These are phyloP conservation scores for Neospora caninum DNA, from an alignment of 169 alveolate species.

Conservation along the genomic window DNA sequence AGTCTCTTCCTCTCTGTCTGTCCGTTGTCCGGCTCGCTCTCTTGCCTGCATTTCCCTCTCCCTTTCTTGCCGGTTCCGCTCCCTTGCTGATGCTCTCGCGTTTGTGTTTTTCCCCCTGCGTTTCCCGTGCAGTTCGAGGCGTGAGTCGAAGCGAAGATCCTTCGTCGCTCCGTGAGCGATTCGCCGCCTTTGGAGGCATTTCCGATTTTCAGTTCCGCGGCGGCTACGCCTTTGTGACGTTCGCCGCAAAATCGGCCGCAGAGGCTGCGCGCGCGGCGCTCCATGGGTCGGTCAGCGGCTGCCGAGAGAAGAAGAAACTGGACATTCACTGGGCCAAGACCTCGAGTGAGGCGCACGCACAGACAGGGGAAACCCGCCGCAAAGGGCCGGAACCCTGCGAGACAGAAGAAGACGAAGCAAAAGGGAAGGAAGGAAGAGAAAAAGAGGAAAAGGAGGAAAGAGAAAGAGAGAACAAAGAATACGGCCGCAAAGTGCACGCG, in stretches of 20 bases:
- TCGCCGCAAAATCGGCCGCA: not conserved
- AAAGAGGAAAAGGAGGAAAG: no score
- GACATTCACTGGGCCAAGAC: constrained; percentile 13
- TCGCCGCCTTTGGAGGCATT: not conserved
- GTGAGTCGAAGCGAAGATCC: constrained; percentile 32
- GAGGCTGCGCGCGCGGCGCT: constrained; percentile 39
- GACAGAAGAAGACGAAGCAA: not conserved
- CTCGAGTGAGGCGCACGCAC: not conserved
- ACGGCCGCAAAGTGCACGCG: no score
- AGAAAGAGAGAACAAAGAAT: no score
- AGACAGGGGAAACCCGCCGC: not conserved
- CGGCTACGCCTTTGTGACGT: constrained; percentile 33
- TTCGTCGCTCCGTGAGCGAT: not conserved
- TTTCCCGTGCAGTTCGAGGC: constrained; percentile 24
- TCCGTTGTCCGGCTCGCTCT: no score
- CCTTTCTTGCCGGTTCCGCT: no score
- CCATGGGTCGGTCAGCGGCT: constrained; percentile 25
- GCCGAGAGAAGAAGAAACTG: constrained; percentile 23
- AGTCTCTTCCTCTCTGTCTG: no score
- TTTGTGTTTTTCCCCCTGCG: not conserved
- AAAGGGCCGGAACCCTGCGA: not conserved
- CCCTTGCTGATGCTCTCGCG: not conserved
- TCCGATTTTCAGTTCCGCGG: not conserved
- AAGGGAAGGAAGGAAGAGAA: not conserved
- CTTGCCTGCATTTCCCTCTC: no score